Evolutionary conservation across 2,329 filamentous ascomycete species (phyloP), one percentile per base, ranked within the genome.

Genomic region (Xylariomycetidae sp.): DNA sequence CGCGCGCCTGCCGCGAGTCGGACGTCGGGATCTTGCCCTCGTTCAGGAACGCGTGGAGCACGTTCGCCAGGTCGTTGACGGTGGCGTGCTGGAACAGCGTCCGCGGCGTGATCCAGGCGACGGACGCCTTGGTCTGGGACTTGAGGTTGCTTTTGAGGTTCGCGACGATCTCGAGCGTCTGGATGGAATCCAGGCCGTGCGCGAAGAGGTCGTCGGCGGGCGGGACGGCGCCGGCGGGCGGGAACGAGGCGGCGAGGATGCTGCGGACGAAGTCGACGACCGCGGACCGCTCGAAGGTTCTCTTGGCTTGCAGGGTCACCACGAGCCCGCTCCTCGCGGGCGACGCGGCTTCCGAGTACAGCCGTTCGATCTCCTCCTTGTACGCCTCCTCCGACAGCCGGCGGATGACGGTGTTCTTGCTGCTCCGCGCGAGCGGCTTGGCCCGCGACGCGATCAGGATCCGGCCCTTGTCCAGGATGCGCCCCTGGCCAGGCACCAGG

Each of bases 321-420:
- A 18, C 8, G 26, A 29, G 10, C 8, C 26, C 14, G 16, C 10
- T 6, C 13, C 9, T 14, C 8, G 25, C 10, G 13, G 25, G 5
- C 13, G 8, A 7, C 8, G 25, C 10, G 13, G 25, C 6, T 7
- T 14, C 6, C 25, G 10, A 12, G 13, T 26, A 26, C 2, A 45
- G 32, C 3, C 17, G 1, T 6, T 44, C 35, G 6, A 49, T 38
- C 12, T 47, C 40, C 3, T 40, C 12, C 13, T 37, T 24, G 31
- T 47, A 50, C n/a, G 23, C 9, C 2, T 42, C 15, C 19, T 45
- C 34, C 1, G 45, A 41, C 8, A 46, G 29, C 14, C 39, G 44
- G 5, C 43, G 38, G 1, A 43, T n/a, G 3, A 49, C 15, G 2
- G 43, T 47, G 1, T 38, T 39, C 19, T 49, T 47, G 1, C 30